phyloP scores from a whole-genome alignment of 441 rosid genomes.

The Erodium chrysanthum region DNA sequence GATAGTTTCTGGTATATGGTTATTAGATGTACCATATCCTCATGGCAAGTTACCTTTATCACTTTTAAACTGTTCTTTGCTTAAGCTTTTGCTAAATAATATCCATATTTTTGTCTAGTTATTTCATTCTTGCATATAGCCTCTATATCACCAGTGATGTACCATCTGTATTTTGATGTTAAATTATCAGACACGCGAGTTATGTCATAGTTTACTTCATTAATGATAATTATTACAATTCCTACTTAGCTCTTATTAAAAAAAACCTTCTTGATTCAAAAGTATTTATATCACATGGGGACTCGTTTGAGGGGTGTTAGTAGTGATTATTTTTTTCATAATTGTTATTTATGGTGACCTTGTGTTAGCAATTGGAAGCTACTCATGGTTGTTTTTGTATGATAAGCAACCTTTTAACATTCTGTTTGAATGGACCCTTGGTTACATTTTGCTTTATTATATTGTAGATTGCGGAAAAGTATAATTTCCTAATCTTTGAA shows the following conservation, averaged over 20 bases:
- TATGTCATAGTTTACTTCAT: too few species aligned
- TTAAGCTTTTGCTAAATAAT: background rate
- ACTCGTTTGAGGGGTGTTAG: background rate
- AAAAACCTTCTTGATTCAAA: too few species aligned
- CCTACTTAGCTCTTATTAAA: too few species aligned
- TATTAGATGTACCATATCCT: too few species aligned
- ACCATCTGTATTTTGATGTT: background rate
- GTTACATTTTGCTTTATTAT: slow-evolving; percentile 5
- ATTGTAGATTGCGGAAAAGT: slow-evolving; percentile 68
- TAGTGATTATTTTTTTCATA: background rate
- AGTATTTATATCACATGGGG: too few species aligned
- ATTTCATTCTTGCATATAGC: background rate
- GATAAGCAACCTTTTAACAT: background rate
- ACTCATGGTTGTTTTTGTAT: background rate
- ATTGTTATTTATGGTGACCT: background rate
- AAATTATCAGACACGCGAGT: background rate
- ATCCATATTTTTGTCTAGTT: background rate
- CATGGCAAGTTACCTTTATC: background rate
- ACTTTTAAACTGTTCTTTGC: background rate
- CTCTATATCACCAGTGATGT: background rate
- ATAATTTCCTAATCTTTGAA: slow-evolving; percentile 77
- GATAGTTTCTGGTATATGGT: too few species aligned
- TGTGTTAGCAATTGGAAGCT: background rate
- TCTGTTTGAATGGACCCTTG: background rate
- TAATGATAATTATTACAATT: too few species aligned